These are phyloP conservation scores for Penicillium sp. DNA, from an alignment of 2,329 filamentous ascomycete genomes.

Conservation along the genomic window DNA sequence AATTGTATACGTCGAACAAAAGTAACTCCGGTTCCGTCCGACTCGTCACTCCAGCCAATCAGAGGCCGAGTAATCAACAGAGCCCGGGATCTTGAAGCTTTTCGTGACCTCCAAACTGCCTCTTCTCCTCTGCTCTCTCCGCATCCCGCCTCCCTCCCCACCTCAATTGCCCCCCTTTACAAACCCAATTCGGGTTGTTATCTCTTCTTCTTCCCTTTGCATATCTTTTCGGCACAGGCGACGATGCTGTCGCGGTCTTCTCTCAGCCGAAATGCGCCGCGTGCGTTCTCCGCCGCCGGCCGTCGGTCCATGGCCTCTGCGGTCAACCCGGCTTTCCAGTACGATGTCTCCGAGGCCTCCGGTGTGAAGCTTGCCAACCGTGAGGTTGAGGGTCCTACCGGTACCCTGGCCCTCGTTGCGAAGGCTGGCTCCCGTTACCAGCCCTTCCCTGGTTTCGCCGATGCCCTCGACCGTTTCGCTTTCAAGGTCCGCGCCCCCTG, in stretches of 20 bases:
- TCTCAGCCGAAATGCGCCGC: slow-evolving; percentile 64
- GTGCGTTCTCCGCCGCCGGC: slow-evolving; percentile 58
- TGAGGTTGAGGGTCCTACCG: slow-evolving; percentile 84
- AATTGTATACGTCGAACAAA: slow-evolving; percentile 8
- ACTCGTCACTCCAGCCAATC: slow-evolving; percentile 43
- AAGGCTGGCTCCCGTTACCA: slow-evolving; percentile 96
- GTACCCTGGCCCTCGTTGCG: slow-evolving; percentile 85
- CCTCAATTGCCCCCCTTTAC: slow-evolving; percentile 34
- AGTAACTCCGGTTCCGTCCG: slow-evolving; percentile 41
- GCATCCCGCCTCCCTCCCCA: slow-evolving; percentile 26
- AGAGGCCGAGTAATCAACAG: slow-evolving; percentile 38
- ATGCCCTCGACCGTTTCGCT: slow-evolving; percentile 90
- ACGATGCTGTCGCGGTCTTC: slow-evolving; percentile 69
- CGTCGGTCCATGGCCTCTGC: slow-evolving; percentile 65
- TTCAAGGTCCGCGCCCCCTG: slow-evolving; percentile 73
- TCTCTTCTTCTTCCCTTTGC: slow-evolving; percentile 28
- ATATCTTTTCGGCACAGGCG: slow-evolving; percentile 55
- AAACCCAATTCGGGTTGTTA: slow-evolving; percentile 40
- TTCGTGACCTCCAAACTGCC: slow-evolving; percentile 39
- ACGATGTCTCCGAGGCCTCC: slow-evolving; percentile 80
- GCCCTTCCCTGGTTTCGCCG: slow-evolving; percentile 82
- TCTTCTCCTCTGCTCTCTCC: slow-evolving; percentile 26
- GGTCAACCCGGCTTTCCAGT: slow-evolving; percentile 76
- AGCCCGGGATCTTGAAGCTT: slow-evolving; percentile 45
- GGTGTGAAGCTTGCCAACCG: slow-evolving; percentile 92